A percentile compares a stretch with the other conserved stretches of the same genome.
phyloP scores from a whole-genome alignment of 2,329 filamentous ascomycete genomes.

The Claviceps quebecensis region DNA sequence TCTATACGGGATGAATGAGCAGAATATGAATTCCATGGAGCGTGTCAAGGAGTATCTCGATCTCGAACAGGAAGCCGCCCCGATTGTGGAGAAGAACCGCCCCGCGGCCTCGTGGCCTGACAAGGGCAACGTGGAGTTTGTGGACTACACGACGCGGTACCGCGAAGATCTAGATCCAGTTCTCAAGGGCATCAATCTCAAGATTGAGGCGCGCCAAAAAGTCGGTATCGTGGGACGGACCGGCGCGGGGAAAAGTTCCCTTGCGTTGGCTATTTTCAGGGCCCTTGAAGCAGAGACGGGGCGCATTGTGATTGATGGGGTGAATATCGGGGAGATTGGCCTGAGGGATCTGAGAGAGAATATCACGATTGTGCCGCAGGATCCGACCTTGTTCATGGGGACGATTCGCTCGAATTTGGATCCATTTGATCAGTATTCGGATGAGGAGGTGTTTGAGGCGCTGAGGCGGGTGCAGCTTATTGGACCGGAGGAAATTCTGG shows the following conservation, averaged over 20 bases:
- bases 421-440: conserved; percentile 76
- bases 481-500: conserved; percentile 35
- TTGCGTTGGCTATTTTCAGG: conserved; percentile 85
- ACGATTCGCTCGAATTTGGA: conserved; percentile 88
- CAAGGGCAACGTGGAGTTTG: conserved; percentile 74
- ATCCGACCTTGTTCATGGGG: conserved; percentile 86
- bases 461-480: conserved; percentile 84
- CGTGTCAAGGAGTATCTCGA: conserved; percentile 95
- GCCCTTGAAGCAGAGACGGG: conserved; percentile 83
- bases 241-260: conserved; percentile 89
- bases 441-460: conserved; percentile 79
- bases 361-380: conserved; percentile 95
- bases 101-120: conserved; percentile 75
- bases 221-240: conserved; percentile 93
- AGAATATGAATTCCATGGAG: conserved; percentile 99
- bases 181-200: conserved; percentile 70
- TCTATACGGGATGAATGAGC: conserved; percentile 86
- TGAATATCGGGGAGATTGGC: conserved; percentile 84
- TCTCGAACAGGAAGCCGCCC: conserved; percentile 79
- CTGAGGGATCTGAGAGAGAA: conserved; percentile 85
- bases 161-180: conserved; percentile 78
- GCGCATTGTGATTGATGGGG: conserved; percentile 75
- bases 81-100: conserved; percentile 63
- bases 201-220: conserved; percentile 75
- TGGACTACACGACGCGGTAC: conserved; percentile 80